Evolutionary conservation across 768 basidiomycete species (phyloP), one percentile per base, ranked within the genome.

Genomic region (Lactarius sp.): DNA sequence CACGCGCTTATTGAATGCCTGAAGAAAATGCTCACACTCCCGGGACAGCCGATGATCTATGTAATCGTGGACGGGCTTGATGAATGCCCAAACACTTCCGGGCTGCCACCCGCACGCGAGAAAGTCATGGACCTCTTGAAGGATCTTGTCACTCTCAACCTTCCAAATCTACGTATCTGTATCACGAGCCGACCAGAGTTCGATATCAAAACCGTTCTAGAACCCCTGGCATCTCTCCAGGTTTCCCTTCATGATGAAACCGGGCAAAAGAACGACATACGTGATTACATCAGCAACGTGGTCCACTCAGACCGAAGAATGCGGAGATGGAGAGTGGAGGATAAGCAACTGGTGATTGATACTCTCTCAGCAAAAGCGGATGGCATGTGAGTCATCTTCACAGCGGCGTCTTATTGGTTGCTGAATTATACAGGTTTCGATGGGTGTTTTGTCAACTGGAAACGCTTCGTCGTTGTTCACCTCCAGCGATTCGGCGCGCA

Each of bases 371-470:
- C 2, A 9, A 56, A 41, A 7, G 61, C 39, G 2, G 55, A 56
- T 4, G 61, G 61, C 14, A 62, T 62, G 61, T 62, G 13, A 34
- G 61, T 42, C 13, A 9, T 22, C 14, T n/a, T 27, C 27, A 27
- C 27, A 27, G 27, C 27, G 1, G 13, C 34, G 20, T 1, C 39
- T 13, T 7, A 12, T 2, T 34, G 34, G 6, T 36, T 7, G 50
- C 5, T 22, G 12, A 0, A 2, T 36, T 1, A 20, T 12, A 18
- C 8, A 62, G 62, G 62, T 62, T 62, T 4, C 8, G 50, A 52
- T 62, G 51, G 49, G 56, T 52, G 1, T 22, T n/a, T 5, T 62
- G 62, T 20, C 62, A 62, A 20, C 2, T 62, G 5, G 56, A 39
- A 1, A 16, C 0, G 4, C 9, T 62, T 9, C 51, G 62, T 37